Evolutionary conservation across 2,329 filamentous ascomycete species (phyloP), one percentile per base, ranked within the genome.

Genomic region (Grosmannia serpens): DNA sequence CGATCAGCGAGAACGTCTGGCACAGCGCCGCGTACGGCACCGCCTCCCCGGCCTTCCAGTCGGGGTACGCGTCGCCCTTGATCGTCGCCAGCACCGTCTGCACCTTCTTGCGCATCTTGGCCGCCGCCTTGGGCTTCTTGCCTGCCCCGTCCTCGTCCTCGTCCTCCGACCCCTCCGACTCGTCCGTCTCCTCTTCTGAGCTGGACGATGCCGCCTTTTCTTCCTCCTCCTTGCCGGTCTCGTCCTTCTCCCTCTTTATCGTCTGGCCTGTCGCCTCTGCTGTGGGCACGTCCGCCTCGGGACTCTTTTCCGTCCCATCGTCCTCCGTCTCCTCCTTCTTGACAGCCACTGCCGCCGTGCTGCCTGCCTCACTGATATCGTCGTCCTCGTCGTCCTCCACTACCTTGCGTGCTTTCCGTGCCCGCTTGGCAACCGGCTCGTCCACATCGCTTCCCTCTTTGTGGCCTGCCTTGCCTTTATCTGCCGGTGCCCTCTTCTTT

Each of bases 1-100:
- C 94, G 57, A 97, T 86, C 38, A 96, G 83, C 1, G 91, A 96
- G 67, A 97, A 97, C 0, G 94, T 97, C 13, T 85, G 90, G 72
- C 94, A 97, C 9, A 99, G 80, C 15, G 94, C 94, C 29, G 91
- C 92, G 67, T 97, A 99, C 0, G 94, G 94, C 1, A 96, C 91
- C 13, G 92, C 89, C 53, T 88, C 82, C 53, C 91, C 91, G 53
- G 87, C 76, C 69, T 90, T 88, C 94, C 94, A 99, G 71, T 99
- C 92, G 0, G 91, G 91, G 71, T 92, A 97, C n/a, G 88, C 85
- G 66, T 95, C 88, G 64, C 90, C 87, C 46, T 73, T 77, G 60
- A 96, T 74, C 53, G 86, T 88, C 10, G 83, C 83, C 69, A 96
- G 90, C 11, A 91, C 81, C 70, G 89, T 83, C 69, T 96, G 91